A percentile compares a stretch with the other conserved stretches of the same genome.
Conservation (phyloP, 2,329 filamentous ascomycete genomes). For the Fusarium caatingaense region DNA sequence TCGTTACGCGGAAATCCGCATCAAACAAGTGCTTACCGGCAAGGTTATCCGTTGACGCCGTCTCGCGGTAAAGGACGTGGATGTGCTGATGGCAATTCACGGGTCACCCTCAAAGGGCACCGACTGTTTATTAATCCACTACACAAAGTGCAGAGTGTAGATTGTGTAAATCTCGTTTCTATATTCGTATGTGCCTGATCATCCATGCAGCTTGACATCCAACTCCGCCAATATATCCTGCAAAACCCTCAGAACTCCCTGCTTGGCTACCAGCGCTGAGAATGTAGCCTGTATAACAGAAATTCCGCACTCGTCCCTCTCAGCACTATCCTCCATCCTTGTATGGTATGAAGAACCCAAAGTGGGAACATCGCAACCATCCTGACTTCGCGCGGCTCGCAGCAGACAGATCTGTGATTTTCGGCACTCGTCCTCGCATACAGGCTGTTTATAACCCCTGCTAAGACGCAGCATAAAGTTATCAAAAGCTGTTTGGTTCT, state of each 20-base stretch:
- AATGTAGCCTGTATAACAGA: conserved; percentile 46
- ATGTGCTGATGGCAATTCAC: neutral
- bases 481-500: conserved; percentile 57
- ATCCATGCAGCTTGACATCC: conserved; percentile 20
- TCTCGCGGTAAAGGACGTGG: neutral
- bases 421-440: conserved; percentile 58
- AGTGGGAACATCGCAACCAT: conserved; percentile 60
- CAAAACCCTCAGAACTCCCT: conserved; percentile 43
- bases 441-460: conserved; percentile 57
- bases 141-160: neutral
- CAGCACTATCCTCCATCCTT: conserved; percentile 31
- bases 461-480: conserved; percentile 60
- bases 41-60: neutral
- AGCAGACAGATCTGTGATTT: conserved; percentile 63
- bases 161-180: neutral
- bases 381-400: conserved; percentile 62
- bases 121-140: neutral
- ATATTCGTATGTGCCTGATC: neutral
- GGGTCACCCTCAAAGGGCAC: neutral
- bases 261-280: conserved; percentile 42
- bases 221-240: conserved; percentile 21
- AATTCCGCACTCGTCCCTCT: conserved; percentile 48
- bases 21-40: neutral
- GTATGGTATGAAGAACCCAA: conserved; percentile 52
- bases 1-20: no score